Evolutionary conservation across 1,284 basidiomycete species (phyloP).

Genomic region (Apiotrichum mycotoxinovorans): DNA sequence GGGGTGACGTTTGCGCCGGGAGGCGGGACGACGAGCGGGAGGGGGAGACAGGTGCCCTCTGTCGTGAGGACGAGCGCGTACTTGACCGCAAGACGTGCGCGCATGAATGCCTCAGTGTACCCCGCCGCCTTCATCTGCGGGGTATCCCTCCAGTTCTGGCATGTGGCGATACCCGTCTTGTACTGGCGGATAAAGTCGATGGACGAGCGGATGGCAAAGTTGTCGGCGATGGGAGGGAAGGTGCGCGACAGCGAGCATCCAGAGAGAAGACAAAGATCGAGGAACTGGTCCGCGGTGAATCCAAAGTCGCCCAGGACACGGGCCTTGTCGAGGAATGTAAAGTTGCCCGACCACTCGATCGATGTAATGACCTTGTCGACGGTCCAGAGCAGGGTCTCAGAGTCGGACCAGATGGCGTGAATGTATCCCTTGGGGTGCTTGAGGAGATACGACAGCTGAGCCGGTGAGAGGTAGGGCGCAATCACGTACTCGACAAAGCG

Average conservation of each 20-base stretch:
- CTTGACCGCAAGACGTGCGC: conserved; percentile 87
- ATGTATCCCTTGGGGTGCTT: conserved; percentile 91
- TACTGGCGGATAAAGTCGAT: conserved; percentile 86
- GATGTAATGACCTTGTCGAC: conserved; percentile 87
- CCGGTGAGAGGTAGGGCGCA: conserved; percentile 90
- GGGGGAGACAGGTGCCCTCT: conserved; percentile 81
- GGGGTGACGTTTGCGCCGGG: conserved; percentile 58
- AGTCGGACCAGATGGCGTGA: conserved; percentile 87
- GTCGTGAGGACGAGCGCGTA: conserved; percentile 86
- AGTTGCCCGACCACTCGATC: conserved; percentile 68
- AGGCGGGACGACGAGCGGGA: conserved; percentile 69
- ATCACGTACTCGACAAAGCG: conserved; percentile 94
- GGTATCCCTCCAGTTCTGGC: conserved; percentile 70
- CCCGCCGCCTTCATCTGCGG: conserved; percentile 26
- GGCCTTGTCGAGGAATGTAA: conserved; percentile 82
- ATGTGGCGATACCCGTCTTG: conserved; percentile 76
- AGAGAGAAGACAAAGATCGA: conserved; percentile 86
- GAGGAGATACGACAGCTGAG: conserved; percentile 93
- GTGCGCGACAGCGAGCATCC: conserved; percentile 83
- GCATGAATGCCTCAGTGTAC: conserved; percentile 83
- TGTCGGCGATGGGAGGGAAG: conserved; percentile 75
- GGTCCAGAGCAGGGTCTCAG: conserved; percentile 85
- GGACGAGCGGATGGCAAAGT: conserved; percentile 70
- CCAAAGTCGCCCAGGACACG: conserved; percentile 70
- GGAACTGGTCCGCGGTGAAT: conserved; percentile 83